phyloP scores from a whole-genome alignment of 2,329 filamentous ascomycete genomes.

The Botryosphaeria dothidea region DNA sequence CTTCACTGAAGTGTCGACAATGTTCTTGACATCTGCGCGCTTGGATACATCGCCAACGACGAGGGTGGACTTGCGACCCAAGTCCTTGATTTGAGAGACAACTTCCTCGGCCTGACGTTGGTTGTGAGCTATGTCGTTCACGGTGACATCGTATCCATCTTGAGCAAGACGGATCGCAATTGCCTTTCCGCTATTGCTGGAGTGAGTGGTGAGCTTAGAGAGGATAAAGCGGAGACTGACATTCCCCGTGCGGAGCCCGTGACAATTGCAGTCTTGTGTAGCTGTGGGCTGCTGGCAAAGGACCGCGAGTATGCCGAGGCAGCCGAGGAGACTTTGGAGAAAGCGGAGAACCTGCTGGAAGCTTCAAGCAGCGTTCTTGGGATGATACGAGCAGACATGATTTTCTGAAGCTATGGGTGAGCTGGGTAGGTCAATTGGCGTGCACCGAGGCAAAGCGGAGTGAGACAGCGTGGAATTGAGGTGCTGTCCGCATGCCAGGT shows the following conservation, averaged over 20 bases:
- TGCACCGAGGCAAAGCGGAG: not conserved
- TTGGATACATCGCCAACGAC: constrained; percentile 64
- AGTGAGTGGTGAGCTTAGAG: not conserved
- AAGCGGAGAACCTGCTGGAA: constrained; percentile 21
- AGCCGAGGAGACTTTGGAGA: constrained; percentile 22
- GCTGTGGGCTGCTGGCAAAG: constrained; percentile 26
- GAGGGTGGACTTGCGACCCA: constrained; percentile 54
- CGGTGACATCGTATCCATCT: constrained; percentile 66
- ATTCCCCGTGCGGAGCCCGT: constrained; percentile 42
- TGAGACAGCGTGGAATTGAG: not conserved
- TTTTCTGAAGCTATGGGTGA: not conserved
- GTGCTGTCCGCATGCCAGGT: not conserved
- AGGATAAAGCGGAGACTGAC: constrained; percentile 24
- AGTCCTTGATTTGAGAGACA: constrained; percentile 53
- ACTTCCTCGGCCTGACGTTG: constrained; percentile 53
- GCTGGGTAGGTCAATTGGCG: not conserved
- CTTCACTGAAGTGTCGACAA: constrained; percentile 55
- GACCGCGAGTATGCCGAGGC: constrained; percentile 26
- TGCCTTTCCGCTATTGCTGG: constrained; percentile 55
- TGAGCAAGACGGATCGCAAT: constrained; percentile 64
- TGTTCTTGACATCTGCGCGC: constrained; percentile 51
- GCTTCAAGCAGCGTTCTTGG: constrained; percentile 27
- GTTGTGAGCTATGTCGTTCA: constrained; percentile 63
- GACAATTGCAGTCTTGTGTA: constrained; percentile 37
- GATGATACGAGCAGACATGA: constrained; percentile 25